Conservation (phyloP, 495 filamentous ascomycete genomes). For the Aspergillus leporis region DNA sequence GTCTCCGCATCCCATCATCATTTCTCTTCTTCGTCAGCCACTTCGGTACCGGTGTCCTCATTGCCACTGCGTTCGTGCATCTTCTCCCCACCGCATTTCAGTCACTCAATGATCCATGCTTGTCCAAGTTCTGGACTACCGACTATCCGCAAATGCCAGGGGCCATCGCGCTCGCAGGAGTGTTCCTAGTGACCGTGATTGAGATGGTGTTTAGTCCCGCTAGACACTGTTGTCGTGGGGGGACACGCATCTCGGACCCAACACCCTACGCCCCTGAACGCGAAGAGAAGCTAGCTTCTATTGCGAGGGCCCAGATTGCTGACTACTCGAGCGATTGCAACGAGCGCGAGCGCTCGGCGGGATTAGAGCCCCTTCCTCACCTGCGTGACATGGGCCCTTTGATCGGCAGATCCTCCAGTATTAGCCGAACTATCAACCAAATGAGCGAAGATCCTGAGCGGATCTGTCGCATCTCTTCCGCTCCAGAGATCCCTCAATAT, state of each 20-base stretch:
- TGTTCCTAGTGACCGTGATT: constrained; percentile 64
- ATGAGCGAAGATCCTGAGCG: constrained; percentile 30
- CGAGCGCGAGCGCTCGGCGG: constrained; percentile 1
- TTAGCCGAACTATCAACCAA: constrained; percentile 32
- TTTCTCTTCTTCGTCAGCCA: constrained; percentile 70
- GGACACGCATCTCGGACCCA: not conserved
- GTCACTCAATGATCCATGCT: constrained; percentile 70
- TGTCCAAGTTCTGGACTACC: constrained; percentile 65
- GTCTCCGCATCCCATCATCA: constrained; percentile 31
- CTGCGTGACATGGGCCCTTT: constrained; percentile 33
- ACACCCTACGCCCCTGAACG: not conserved
- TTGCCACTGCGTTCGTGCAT: constrained; percentile 83
- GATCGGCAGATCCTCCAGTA: constrained; percentile 30
- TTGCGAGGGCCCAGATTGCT: not conserved
- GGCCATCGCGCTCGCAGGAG: constrained; percentile 64
- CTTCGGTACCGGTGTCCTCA: constrained; percentile 80
- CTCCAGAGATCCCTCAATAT: constrained; percentile 16
- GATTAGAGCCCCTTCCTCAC: constrained; percentile 21
- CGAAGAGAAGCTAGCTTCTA: not conserved
- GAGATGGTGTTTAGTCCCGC: constrained; percentile 65
- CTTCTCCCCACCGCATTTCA: constrained; percentile 73
- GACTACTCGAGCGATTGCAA: not conserved
- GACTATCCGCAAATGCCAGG: constrained; percentile 71
- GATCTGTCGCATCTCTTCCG: constrained; percentile 28
- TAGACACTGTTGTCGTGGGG: constrained; percentile 28